phyloP scores from a whole-genome alignment of 345 rosid genomes.

The Populus ilicifolia region DNA sequence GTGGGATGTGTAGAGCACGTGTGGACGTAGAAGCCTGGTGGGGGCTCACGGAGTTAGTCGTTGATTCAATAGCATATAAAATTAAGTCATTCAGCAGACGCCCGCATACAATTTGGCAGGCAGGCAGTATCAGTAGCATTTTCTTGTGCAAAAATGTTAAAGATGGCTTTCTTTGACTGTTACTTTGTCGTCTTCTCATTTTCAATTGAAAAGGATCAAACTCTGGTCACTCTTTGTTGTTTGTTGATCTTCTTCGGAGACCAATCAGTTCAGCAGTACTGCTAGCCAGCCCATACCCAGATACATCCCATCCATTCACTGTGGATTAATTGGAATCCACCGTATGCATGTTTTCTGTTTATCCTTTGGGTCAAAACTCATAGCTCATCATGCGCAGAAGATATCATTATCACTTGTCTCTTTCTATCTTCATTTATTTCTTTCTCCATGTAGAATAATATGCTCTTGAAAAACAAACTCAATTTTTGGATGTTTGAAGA shows the following conservation, averaged over 20 bases:
- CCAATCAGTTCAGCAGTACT: neutral
- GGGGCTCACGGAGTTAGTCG: neutral
- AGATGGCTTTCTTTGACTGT: conserved; percentile 22
- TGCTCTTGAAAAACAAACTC: no score
- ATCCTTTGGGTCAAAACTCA: neutral
- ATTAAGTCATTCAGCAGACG: neutral
- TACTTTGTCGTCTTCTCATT: conserved; percentile 17
- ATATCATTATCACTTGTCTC: neutral
- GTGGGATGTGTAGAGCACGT: neutral
- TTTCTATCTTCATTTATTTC: neutral
- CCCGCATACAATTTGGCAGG: neutral
- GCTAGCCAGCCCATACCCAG: neutral
- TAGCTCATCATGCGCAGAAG: neutral
- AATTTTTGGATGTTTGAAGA: no score
- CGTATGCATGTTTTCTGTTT: neutral
- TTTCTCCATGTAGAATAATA: neutral
- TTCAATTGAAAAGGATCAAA: neutral
- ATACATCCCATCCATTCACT: conserved; percentile 1
- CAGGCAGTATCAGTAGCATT: neutral
- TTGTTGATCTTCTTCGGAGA: neutral
- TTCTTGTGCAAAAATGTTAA: neutral
- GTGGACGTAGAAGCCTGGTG: neutral
- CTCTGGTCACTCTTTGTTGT: no score
- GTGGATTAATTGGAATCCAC: neutral
- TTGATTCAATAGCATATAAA: neutral